Percentiles rank a stretch among this genome's conserved stretches.
phyloP scores from a whole-genome alignment of 2,329 filamentous ascomycete species.

The Aspergillus tubingensis region DNA sequence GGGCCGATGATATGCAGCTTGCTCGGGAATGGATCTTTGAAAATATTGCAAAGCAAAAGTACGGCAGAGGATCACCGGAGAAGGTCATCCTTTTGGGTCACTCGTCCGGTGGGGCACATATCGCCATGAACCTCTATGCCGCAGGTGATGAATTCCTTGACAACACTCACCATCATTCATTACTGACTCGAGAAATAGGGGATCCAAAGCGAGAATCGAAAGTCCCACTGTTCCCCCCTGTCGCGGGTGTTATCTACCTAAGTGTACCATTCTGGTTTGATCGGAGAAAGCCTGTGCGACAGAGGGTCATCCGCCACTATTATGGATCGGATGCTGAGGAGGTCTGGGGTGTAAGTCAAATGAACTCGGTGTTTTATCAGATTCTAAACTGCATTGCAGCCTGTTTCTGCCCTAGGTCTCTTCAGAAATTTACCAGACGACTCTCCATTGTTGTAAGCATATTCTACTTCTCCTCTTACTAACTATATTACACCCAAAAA shows the following conservation, averaged over 20 bases:
- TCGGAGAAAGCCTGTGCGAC: conserved; percentile 2
- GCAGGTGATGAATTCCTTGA: background rate
- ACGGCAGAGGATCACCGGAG: background rate
- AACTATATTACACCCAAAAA: too few relatives aligned
- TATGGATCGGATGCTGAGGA: conserved; percentile 8
- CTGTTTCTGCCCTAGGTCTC: background rate
- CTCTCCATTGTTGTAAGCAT: conserved; percentile 2
- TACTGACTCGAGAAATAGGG: background rate
- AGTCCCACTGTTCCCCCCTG: background rate
- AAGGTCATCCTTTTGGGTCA: conserved; percentile 2
- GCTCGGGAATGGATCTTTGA: conserved; percentile 13
- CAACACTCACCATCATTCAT: too few relatives aligned
- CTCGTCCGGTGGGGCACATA: conserved; percentile 6
- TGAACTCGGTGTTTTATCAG: too few relatives aligned
- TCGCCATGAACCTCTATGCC: conserved; percentile 4
- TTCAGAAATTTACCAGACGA: background rate
- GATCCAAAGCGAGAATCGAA: background rate
- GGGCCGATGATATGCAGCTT: conserved; percentile 9
- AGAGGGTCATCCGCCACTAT: conserved; percentile 1
- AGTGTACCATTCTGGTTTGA: conserved; percentile 12
- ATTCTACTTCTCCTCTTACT: too few relatives aligned
- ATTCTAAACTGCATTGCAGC: background rate
- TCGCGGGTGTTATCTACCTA: conserved; percentile 10
- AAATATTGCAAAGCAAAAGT: background rate
- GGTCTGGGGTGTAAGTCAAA: conserved; percentile 7